Evolutionary conservation across 2,329 filamentous ascomycete species (phyloP).

Genomic region (Fusarium acutatum): DNA sequence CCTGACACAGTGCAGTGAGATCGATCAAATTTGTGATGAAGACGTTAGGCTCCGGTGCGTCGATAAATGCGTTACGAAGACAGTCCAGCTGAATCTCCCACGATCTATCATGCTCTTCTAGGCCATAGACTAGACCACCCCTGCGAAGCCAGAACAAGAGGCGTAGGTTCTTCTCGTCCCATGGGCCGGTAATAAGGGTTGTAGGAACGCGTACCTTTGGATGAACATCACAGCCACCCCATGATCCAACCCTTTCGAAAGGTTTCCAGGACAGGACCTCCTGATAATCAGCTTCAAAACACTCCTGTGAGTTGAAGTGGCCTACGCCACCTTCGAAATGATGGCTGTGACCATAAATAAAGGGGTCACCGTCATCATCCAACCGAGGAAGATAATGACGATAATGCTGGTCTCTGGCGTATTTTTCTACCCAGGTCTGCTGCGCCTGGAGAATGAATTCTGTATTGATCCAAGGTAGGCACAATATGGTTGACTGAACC

Average conservation of each 20-base stretch:
- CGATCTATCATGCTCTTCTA: slow-evolving; percentile 42
- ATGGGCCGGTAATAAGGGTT: slow-evolving; percentile 52
- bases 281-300: slow-evolving; percentile 51
- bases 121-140: slow-evolving; percentile 45
- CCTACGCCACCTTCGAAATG: slow-evolving; percentile 35
- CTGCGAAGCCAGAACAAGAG: slow-evolving; percentile 58
- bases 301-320: slow-evolving; percentile 46
- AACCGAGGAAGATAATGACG: slow-evolving; percentile 43
- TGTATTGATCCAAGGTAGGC: slow-evolving; percentile 55
- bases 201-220: slow-evolving; percentile 51
- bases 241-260: slow-evolving; percentile 29
- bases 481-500: slow-evolving; percentile 53
- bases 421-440: slow-evolving; percentile 55
- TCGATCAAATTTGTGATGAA: slow-evolving; percentile 46
- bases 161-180: slow-evolving; percentile 49
- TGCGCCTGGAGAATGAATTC: slow-evolving; percentile 57
- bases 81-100: slow-evolving; percentile 54
- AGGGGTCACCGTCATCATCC: slow-evolving; percentile 7
- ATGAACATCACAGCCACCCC: slow-evolving; percentile 50
- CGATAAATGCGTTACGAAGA: slow-evolving; percentile 48
- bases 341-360: slow-evolving; percentile 22
- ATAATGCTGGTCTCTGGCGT: slow-evolving; percentile 47
- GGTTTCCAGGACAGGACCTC: slow-evolving; percentile 37
- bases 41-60: slow-evolving; percentile 39
- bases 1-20: slow-evolving; percentile 39